A percentile compares a stretch with the other conserved stretches of the same genome.
phyloP scores from a whole-genome alignment of 2,329 filamentous ascomycete genomes.

The Ceratocystis smalleyi region DNA sequence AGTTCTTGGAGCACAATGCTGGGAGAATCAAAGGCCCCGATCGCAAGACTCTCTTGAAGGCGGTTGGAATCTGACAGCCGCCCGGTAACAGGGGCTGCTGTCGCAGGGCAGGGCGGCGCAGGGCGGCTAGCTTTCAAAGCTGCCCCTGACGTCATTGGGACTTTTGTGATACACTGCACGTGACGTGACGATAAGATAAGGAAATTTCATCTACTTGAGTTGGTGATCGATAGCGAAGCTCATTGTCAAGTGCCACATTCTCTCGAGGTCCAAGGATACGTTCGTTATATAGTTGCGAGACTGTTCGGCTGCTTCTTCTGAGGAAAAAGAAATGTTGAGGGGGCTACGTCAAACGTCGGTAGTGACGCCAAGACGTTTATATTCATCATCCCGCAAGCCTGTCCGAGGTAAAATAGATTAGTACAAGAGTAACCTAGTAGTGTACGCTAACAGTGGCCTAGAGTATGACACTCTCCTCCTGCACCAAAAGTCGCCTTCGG shows the following conservation, averaged over 20 bases:
- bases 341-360: background rate
- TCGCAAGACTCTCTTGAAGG: constrained; percentile 5
- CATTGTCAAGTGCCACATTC: too few species aligned
- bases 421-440: background rate
- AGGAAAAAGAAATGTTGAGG: background rate
- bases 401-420: constrained; percentile 9
- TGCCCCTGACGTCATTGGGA: background rate
- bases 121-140: background rate
- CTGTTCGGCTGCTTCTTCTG: background rate
- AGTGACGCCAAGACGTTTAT: constrained; percentile 3
- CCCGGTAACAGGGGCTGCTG: background rate
- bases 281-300: background rate
- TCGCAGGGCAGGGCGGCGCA: background rate
- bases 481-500: constrained; percentile 24
- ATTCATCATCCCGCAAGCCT: constrained; percentile 9
- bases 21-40: background rate
- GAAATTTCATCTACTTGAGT: constrained; percentile 7
- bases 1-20: background rate
- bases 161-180: background rate
- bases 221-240: too few species aligned
- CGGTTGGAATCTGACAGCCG: background rate
- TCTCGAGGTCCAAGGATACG: too few species aligned
- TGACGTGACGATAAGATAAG: constrained; percentile 16
- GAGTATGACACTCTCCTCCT: constrained; percentile 30
- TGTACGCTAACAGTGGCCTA: constrained; percentile 16